Conservation (phyloP, 148 eudicot genomes). For the Cornus suecica region DNA sequence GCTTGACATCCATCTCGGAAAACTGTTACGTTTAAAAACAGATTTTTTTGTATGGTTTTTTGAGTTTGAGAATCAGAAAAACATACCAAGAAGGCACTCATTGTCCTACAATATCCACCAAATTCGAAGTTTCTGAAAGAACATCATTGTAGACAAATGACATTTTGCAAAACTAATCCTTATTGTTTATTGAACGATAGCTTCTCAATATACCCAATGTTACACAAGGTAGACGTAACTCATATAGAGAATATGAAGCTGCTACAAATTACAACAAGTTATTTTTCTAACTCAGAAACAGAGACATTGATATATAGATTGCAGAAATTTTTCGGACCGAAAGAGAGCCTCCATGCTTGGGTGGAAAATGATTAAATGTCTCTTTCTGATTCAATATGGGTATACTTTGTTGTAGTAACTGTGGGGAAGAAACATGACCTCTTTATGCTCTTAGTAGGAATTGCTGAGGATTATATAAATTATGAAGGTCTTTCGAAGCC, state of each 20-base stretch:
- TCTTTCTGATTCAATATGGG: constrained; percentile 4
- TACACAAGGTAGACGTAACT: constrained; percentile 8
- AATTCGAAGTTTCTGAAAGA: too few relatives aligned
- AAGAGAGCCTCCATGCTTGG: constrained; percentile 8
- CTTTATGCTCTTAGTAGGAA: constrained; percentile 21
- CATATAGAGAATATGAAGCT: not conserved
- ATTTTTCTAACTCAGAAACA: not conserved
- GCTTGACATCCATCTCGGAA: too few relatives aligned
- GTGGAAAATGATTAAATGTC: not conserved
- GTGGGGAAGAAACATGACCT: constrained; percentile 14
- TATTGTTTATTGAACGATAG: constrained; percentile 10
- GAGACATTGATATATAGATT: constrained; percentile 3
- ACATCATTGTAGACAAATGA: too few relatives aligned
- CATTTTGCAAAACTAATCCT: too few relatives aligned
- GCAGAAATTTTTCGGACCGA: not conserved
- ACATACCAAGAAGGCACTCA: too few relatives aligned
- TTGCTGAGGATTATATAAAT: constrained; percentile 11
- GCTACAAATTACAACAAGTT: not conserved
- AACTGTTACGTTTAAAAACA: too few relatives aligned
- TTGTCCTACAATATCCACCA: too few relatives aligned
- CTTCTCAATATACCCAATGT: constrained; percentile 10
- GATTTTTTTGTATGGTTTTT: too few relatives aligned
- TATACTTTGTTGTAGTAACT: constrained; percentile 7
- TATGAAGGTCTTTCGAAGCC: constrained; percentile 63
- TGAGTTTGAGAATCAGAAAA: too few relatives aligned